A percentile compares a stretch with the other conserved stretches of the same genome.
phyloP scores from a whole-genome alignment of 768 basidiomycete genomes.

The Hydnomerulius pinastri region DNA sequence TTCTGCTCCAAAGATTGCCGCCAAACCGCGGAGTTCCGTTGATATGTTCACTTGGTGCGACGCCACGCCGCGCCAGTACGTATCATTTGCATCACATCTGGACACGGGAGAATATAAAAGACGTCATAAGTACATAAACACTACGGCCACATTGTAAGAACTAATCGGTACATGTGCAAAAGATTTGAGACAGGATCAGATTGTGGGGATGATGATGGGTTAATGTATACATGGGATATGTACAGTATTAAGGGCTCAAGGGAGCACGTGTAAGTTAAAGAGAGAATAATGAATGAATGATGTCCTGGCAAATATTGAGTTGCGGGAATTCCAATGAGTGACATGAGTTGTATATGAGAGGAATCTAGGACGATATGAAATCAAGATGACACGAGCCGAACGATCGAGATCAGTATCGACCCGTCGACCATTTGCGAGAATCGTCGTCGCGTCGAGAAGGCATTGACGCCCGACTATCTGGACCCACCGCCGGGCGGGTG shows the following conservation, averaged over 20 bases:
- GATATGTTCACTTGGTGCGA: conserved; percentile 6
- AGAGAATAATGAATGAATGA: conserved; percentile 38
- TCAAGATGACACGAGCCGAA: conserved; percentile 25
- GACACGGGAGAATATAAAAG: conserved; percentile 11
- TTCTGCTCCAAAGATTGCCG: neutral
- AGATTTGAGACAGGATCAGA: conserved; percentile 17
- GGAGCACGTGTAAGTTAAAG: conserved; percentile 35
- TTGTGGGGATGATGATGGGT: conserved; percentile 28
- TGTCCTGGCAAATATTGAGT: conserved; percentile 37
- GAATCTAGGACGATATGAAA: conserved; percentile 38
- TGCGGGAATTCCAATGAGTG: conserved; percentile 34
- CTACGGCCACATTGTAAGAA: conserved; percentile 23
- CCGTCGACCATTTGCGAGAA: conserved; percentile 49
- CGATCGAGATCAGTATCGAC: conserved; percentile 46
- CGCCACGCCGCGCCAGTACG: conserved; percentile 9
- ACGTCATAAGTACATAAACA: conserved; percentile 30
- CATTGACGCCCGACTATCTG: conserved; percentile 24
- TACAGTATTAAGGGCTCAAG: conserved; percentile 37
- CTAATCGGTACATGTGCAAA: conserved; percentile 26
- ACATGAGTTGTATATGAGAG: conserved; percentile 34
- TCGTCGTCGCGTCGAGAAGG: conserved; percentile 49
- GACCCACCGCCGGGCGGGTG: conserved; percentile 35
- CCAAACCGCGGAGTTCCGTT: conserved; percentile 35
- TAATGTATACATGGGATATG: conserved; percentile 35
- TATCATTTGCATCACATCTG: conserved; percentile 23